These are phyloP conservation scores for Citrus cavaleriei DNA, from an alignment of 345 rosid species.

Conservation along the genomic window DNA sequence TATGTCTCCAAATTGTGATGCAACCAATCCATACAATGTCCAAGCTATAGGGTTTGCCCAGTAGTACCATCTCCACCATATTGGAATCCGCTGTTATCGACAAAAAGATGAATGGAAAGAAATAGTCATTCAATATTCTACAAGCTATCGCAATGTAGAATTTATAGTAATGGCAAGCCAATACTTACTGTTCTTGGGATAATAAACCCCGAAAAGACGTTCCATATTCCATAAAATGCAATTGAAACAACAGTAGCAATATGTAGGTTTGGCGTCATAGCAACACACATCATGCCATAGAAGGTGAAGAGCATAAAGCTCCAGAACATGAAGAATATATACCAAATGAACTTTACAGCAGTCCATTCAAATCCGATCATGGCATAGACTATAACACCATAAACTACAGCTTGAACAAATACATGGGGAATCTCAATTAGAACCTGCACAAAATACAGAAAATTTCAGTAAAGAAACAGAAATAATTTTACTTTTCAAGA, in stretches of 20 bases:
- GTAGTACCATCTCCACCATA: constrained; percentile 33
- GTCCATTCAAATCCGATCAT: constrained; percentile 45
- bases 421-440: constrained; percentile 42
- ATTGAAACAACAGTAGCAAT: constrained; percentile 30
- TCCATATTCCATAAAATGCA: constrained; percentile 39
- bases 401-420: constrained; percentile 27
- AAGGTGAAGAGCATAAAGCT: constrained; percentile 45
- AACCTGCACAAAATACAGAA: constrained; percentile 16
- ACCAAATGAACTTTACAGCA: constrained; percentile 40
- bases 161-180: neutral
- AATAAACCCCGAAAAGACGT: constrained; percentile 43
- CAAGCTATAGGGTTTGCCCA: constrained; percentile 12
- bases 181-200: constrained; percentile 37
- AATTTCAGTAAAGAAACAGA: neutral
- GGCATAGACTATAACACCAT: constrained; percentile 4
- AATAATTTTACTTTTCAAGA: neutral
- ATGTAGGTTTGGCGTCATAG: constrained; percentile 41
- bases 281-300: constrained; percentile 47
- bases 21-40: constrained; percentile 26
- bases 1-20: constrained; percentile 27
- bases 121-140: neutral
- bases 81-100: constrained; percentile 22
- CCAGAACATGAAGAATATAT: constrained; percentile 41
- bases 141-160: neutral
- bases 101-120: neutral